Evolutionary conservation across 768 basidiomycete species (phyloP).

Genomic region (Bullera alba): DNA sequence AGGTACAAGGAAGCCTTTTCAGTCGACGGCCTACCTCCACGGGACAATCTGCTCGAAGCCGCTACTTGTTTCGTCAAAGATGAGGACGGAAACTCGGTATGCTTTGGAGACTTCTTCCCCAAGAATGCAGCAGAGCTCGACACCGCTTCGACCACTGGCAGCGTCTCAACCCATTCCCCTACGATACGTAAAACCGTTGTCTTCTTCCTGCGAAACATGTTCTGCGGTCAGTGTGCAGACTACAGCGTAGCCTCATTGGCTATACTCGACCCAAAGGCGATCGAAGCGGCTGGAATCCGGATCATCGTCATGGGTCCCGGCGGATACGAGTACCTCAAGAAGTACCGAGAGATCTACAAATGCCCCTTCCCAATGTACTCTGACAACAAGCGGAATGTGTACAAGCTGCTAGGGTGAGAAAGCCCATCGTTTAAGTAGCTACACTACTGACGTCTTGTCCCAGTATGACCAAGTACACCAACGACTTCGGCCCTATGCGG

Average conservation of each 20-base stretch:
- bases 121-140: background rate
- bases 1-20: conserved; percentile 31
- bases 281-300: conserved; percentile 34
- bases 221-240: conserved; percentile 47
- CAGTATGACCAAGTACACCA: conserved; percentile 42
- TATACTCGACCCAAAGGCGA: conserved; percentile 32
- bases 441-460: background rate
- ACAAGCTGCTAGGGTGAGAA: conserved; percentile 42
- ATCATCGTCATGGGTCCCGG: conserved; percentile 43
- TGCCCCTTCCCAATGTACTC: conserved; percentile 46
- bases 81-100: conserved; percentile 30
- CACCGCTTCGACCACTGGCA: background rate
- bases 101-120: conserved; percentile 36
- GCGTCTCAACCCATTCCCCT: background rate
- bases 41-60: conserved; percentile 34
- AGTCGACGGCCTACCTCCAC: conserved; percentile 25
- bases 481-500: conserved; percentile 39
- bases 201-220: conserved; percentile 44
- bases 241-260: conserved; percentile 39
- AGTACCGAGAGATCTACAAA: conserved; percentile 41
- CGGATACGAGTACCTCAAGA: conserved; percentile 45
- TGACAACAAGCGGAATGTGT: conserved; percentile 38
- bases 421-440: background rate
- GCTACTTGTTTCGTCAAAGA: conserved; percentile 38
- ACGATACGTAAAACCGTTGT: conserved; percentile 34